Evolutionary conservation across 805 yeast species (phyloP).

Genomic region (Cyberlindnera bimundalis): DNA sequence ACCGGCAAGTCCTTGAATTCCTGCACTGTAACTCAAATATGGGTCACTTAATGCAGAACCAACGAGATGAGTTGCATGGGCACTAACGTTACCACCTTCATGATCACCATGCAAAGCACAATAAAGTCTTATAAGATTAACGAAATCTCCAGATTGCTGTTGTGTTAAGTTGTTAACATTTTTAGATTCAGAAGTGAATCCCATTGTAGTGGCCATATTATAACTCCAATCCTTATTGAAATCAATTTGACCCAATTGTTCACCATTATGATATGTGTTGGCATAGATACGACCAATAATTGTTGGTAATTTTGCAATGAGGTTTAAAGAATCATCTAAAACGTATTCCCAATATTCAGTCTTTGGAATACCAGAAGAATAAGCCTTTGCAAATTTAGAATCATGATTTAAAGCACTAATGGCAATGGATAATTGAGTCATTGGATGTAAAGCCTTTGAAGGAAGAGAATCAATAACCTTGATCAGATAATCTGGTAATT

Average conservation of each 20-base stretch:
- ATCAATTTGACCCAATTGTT: conserved; percentile 49
- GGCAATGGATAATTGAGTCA: conserved; percentile 80
- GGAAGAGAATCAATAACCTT: conserved; percentile 64
- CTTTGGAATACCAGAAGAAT: conserved; percentile 67
- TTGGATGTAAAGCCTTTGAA: conserved; percentile 62
- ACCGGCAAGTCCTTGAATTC: conserved; percentile 80
- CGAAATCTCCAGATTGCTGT: conserved; percentile 52
- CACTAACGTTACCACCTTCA: conserved; percentile 83
- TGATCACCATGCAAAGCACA: conserved; percentile 76
- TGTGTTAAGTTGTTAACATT: conserved; percentile 29
- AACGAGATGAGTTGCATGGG: conserved; percentile 78
- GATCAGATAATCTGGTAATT: conserved; percentile 60
- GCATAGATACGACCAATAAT: conserved; percentile 74
- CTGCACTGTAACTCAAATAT: conserved; percentile 71
- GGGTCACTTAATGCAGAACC: conserved; percentile 81
- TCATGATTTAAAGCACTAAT: conserved; percentile 70
- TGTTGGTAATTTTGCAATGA: conserved; percentile 71
- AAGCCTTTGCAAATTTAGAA: conserved; percentile 67
- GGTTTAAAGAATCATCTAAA: conserved; percentile 65
- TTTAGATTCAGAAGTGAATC: conserved; percentile 43
- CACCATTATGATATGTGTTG: conserved; percentile 54
- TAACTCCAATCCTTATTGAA: conserved; percentile 64
- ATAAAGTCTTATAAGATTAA: conserved; percentile 68
- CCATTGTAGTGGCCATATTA: conserved; percentile 63
- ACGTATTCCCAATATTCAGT: conserved; percentile 71